phyloP scores from a whole-genome alignment of 352 stramenopile genomes.

The Globisporangium spiculum region DNA sequence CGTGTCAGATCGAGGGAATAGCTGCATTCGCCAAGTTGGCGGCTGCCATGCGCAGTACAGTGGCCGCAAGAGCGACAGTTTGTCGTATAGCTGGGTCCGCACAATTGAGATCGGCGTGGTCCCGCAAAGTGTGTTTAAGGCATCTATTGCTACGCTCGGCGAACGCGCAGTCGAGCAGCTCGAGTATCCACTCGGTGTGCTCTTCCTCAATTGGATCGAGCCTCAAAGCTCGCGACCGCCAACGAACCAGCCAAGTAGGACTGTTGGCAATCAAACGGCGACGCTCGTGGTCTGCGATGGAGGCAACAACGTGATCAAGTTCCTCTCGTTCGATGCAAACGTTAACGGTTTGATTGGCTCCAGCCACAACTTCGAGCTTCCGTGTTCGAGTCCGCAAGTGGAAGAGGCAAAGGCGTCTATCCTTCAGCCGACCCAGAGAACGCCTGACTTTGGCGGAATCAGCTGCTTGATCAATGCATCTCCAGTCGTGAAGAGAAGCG shows the following conservation, averaged over 20 bases:
- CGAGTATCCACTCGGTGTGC: slow-evolving; percentile 14
- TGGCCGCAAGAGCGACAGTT: slow-evolving; percentile 10
- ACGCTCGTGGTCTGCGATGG: slow-evolving; percentile 25
- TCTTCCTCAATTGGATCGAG: not conserved
- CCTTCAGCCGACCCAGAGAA: not conserved
- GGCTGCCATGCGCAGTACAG: slow-evolving; percentile 19
- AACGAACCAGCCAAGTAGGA: not conserved
- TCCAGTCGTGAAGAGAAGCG: not conserved
- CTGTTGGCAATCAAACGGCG: not conserved
- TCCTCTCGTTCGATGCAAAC: slow-evolving; percentile 7
- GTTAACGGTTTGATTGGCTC: not conserved
- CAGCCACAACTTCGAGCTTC: not conserved
- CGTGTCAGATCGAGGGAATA: slow-evolving; percentile 39
- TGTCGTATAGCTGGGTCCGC: slow-evolving; percentile 34
- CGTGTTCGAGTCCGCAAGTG: not conserved
- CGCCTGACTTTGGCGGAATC: not conserved
- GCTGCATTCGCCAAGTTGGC: slow-evolving; percentile 42
- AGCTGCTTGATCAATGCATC: not conserved
- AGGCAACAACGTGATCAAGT: slow-evolving; percentile 24
- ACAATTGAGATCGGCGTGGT: slow-evolving; percentile 36
- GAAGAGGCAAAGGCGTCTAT: not conserved
- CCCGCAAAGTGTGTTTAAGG: slow-evolving; percentile 6
- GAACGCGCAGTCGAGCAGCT: slow-evolving; percentile 11
- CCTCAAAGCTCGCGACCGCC: not conserved
- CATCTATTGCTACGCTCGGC: not conserved